A percentile compares a stretch with the other conserved stretches of the same genome.
Conservation (phyloP, 441 rosid species). For the Populus hybrid region DNA sequence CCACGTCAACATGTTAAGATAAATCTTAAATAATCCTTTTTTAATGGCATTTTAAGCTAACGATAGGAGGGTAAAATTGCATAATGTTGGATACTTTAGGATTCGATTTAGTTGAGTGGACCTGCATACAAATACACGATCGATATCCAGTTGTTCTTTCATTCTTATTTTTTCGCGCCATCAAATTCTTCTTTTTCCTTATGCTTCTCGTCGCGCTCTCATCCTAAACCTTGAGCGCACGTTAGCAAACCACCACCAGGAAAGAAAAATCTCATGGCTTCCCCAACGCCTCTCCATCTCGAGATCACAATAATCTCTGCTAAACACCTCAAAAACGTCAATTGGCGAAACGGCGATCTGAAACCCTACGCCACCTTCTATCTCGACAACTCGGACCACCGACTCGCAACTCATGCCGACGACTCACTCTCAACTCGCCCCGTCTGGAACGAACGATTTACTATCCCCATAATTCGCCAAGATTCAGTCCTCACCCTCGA, state of each 20-base stretch:
- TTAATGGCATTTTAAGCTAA: no score
- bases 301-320: constrained; percentile 55
- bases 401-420: constrained; percentile 50
- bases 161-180: no score
- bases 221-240: constrained; percentile 15
- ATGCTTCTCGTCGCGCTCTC: not conserved
- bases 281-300: constrained; percentile 34
- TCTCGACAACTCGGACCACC: constrained; percentile 44
- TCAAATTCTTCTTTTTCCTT: not conserved
- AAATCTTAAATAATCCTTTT: no score
- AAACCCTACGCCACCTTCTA: constrained; percentile 61
- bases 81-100: no score
- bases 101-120: no score
- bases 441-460: constrained; percentile 49
- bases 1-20: no score
- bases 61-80: no score
- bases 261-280: constrained; percentile 23
- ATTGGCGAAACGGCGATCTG: constrained; percentile 66
- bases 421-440: constrained; percentile 55
- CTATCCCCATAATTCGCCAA: constrained; percentile 37
- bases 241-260: constrained; percentile 19
- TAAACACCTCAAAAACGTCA: constrained; percentile 67
- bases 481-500: constrained; percentile 42
- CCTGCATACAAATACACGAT: no score
- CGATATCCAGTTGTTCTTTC: no score